A percentile compares a stretch with the other conserved stretches of the same genome.
These are phyloP conservation scores for Dendrobium officinale DNA, from an alignment of 106 monocot species.

Conservation along the genomic window DNA sequence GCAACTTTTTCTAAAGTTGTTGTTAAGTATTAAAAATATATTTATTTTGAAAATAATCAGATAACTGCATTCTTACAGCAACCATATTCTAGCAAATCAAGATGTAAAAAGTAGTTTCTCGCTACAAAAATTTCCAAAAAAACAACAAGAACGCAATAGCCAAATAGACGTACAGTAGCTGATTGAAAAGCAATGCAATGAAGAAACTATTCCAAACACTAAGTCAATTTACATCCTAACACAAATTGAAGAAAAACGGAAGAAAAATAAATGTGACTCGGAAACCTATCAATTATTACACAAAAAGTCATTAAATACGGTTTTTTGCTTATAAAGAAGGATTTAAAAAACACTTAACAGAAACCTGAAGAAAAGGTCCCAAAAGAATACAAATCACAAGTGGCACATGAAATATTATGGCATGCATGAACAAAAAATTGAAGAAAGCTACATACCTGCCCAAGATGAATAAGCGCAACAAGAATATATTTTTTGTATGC, in stretches of 20 bases:
- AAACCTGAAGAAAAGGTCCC: neutral
- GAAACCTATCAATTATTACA: neutral
- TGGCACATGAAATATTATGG: neutral
- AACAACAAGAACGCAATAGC: too few species aligned
- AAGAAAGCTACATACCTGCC: slow-evolving; percentile 55
- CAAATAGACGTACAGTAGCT: too few species aligned
- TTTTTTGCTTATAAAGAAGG: neutral
- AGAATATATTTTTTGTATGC: slow-evolving; percentile 96
- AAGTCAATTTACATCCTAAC: neutral
- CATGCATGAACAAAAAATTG: neutral
- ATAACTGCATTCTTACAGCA: too few species aligned
- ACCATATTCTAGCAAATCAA: too few species aligned
- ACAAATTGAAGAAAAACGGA: neutral
- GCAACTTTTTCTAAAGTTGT: too few species aligned
- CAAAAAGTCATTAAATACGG: neutral
- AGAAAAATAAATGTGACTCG: neutral
- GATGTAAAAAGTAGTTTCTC: too few species aligned
- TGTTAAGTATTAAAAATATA: too few species aligned
- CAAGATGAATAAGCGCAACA: slow-evolving; percentile 80
- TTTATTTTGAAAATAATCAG: too few species aligned
- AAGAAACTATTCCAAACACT: too few species aligned
- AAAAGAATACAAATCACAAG: neutral
- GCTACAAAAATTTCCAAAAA: too few species aligned
- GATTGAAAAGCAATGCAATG: too few species aligned
- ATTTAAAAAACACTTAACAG: neutral